These are phyloP conservation scores for Danielia reshetovae DNA, from an alignment of 805 yeast species.

Conservation along the genomic window DNA sequence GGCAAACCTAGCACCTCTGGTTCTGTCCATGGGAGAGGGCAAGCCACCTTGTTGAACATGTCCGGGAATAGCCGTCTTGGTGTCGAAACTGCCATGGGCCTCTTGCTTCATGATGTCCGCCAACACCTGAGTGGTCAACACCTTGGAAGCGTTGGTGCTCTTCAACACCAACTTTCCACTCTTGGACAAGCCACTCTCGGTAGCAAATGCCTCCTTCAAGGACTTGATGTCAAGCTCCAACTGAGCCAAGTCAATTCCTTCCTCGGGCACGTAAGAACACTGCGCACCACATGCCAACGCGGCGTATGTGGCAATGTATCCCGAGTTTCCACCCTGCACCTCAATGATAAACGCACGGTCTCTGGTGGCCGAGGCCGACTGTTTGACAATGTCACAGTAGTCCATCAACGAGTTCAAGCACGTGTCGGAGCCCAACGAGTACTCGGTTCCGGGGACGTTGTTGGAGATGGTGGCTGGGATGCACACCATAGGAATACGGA, in stretches of 20 bases:
- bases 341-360: conserved; percentile 78
- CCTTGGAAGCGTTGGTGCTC: conserved; percentile 64
- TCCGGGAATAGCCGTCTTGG: conserved; percentile 79
- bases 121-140: conserved; percentile 62
- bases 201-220: conserved; percentile 55
- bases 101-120: conserved; percentile 69
- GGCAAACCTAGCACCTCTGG: conserved; percentile 68
- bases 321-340: conserved; percentile 83
- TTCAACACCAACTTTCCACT: conserved; percentile 68
- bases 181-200: conserved; percentile 59
- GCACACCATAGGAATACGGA: conserved; percentile 72
- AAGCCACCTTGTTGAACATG: conserved; percentile 83
- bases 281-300: conserved; percentile 70
- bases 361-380: conserved; percentile 74
- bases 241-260: conserved; percentile 55
- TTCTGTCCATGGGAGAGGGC: conserved; percentile 76
- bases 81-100: conserved; percentile 63
- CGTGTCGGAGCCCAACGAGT: conserved; percentile 72
- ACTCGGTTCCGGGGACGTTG: conserved; percentile 80
- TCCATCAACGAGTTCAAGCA: conserved; percentile 66
- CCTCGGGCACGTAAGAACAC: conserved; percentile 75
- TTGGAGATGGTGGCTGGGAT: conserved; percentile 79
- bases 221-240: conserved; percentile 63
- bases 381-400: conserved; percentile 76
- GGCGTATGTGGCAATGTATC: conserved; percentile 67